Percentiles rank a stretch among this genome's conserved stretches.
Conservation (phyloP, 2,329 filamentous ascomycete species). For the Alternaria arbusti region DNA sequence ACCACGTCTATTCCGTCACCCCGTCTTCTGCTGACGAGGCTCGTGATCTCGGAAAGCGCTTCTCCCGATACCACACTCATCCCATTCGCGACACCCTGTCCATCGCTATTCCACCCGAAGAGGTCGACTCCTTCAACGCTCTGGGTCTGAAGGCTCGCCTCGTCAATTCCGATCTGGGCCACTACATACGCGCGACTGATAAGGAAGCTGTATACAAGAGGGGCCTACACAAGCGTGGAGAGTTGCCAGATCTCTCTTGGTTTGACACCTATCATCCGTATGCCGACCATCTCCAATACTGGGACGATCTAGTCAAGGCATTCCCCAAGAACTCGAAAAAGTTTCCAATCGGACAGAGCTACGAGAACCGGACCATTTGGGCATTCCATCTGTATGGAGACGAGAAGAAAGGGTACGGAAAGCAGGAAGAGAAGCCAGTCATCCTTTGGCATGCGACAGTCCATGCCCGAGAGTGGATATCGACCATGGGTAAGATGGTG, state of each 20-base stretch:
- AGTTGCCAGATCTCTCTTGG: constrained; percentile 51
- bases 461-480: constrained; percentile 37
- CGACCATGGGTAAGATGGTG: constrained; percentile 20
- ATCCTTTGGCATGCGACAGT: constrained; percentile 45
- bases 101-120: constrained; percentile 50
- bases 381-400: constrained; percentile 38
- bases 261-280: constrained; percentile 43
- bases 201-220: constrained; percentile 19
- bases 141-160: constrained; percentile 46
- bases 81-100: constrained; percentile 26
- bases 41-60: constrained; percentile 15
- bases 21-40: constrained; percentile 24
- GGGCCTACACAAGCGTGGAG: constrained; percentile 30
- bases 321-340: constrained; percentile 39
- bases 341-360: constrained; percentile 36
- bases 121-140: constrained; percentile 48
- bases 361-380: constrained; percentile 38
- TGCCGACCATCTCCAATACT: constrained; percentile 37
- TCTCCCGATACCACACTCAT: constrained; percentile 28
- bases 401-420: constrained; percentile 17
- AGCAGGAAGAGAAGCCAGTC: constrained; percentile 32
- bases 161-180: constrained; percentile 55
- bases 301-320: constrained; percentile 34
- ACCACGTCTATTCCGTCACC: constrained; percentile 26
- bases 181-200: constrained; percentile 45